phyloP scores from a whole-genome alignment of 176 grass and related monocot genomes.

The Oryza nivara region DNA sequence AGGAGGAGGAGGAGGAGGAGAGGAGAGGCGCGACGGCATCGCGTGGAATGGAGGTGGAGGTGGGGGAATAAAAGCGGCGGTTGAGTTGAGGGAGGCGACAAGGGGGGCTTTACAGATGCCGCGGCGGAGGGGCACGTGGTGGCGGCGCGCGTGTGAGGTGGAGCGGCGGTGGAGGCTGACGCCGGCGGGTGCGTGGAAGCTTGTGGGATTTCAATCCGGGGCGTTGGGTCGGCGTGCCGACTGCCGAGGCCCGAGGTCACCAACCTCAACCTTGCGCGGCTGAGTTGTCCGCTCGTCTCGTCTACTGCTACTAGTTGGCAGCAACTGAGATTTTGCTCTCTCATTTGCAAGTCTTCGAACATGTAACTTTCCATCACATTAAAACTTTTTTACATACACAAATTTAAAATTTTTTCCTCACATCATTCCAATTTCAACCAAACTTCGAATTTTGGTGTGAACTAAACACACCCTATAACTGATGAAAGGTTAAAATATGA shows the following conservation, averaged over 20 bases:
- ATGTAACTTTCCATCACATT: too few species aligned
- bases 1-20: not conserved
- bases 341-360: too few species aligned
- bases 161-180: conserved; percentile 38
- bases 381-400: too few species aligned
- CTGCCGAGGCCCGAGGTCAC: not conserved
- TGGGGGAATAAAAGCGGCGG: conserved; percentile 54
- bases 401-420: too few species aligned
- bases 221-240: not conserved
- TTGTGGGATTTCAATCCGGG: conserved; percentile 1
- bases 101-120: conserved; percentile 52
- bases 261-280: not conserved
- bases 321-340: too few species aligned
- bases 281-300: not conserved
- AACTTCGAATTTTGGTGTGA: too few species aligned
- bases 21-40: conserved; percentile 45
- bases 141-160: conserved; percentile 48
- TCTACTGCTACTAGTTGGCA: too few species aligned
- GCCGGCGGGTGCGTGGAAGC: conserved; percentile 34
- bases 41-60: not conserved
- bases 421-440: too few species aligned
- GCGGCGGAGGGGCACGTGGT: conserved; percentile 36
- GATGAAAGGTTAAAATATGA: too few species aligned
- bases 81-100: conserved; percentile 37
- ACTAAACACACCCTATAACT: too few species aligned